Percentiles rank a stretch among this genome's conserved stretches.
These are phyloP conservation scores for Ceratocystiopsis minuta DNA, from an alignment of 2,329 filamentous ascomycete genomes.

Conservation along the genomic window DNA sequence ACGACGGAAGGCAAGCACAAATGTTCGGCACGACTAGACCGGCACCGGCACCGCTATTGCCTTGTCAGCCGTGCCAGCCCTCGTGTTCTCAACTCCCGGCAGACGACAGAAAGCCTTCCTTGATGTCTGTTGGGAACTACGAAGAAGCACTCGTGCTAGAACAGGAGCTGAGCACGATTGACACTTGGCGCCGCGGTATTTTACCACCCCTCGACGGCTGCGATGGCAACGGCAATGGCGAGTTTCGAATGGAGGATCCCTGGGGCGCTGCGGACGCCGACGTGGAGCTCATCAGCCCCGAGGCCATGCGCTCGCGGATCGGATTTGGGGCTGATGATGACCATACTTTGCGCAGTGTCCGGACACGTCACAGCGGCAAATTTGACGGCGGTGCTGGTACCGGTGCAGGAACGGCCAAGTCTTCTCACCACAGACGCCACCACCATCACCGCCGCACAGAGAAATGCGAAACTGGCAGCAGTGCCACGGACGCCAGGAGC, in stretches of 20 bases:
- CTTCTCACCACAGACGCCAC: conserved; percentile 10
- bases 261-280: conserved; percentile 15
- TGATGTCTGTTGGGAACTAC: no score
- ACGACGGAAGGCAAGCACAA: conserved; percentile 12
- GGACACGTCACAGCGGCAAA: conserved; percentile 10
- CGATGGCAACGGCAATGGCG: conserved; percentile 13
- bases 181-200: conserved; percentile 41
- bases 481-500: not conserved
- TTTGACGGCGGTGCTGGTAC: conserved; percentile 9
- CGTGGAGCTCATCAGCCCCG: conserved; percentile 38
- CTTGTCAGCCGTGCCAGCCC: no score
- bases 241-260: not conserved
- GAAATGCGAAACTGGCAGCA: conserved; percentile 4
- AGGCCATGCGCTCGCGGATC: conserved; percentile 29
- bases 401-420: no score
- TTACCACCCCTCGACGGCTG: conserved; percentile 24
- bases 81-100: no score
- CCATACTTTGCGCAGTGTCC: conserved; percentile 15
- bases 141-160: conserved; percentile 40
- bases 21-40: no score
- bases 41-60: no score
- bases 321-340: conserved; percentile 12
- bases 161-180: conserved; percentile 39
- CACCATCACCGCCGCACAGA: conserved; percentile 9
- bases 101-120: no score